Percentiles rank a stretch among this genome's conserved stretches.
phyloP scores from a whole-genome alignment of 768 basidiomycete genomes.

The Russula vinacea region DNA sequence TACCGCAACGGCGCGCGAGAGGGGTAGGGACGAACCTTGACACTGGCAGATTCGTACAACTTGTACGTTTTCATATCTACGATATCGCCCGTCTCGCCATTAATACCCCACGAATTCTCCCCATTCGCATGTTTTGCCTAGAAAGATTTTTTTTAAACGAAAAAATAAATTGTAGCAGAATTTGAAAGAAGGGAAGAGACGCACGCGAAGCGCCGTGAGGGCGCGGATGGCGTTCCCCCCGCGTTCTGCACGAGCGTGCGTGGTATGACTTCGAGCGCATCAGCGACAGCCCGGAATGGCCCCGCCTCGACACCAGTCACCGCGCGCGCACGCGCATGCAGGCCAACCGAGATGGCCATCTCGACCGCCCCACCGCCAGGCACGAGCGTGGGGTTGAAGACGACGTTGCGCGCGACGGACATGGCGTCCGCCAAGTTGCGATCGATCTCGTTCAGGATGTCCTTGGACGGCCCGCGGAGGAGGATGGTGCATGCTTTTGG shows the following conservation, averaged over 20 bases:
- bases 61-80: slow-evolving; percentile 95
- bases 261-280: slow-evolving; percentile 97
- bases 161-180: slow-evolving; percentile 47
- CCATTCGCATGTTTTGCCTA: slow-evolving; percentile 92
- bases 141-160: too few relatives aligned
- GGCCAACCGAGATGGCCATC: slow-evolving; percentile 91
- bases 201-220: slow-evolving; percentile 86
- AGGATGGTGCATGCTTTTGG: slow-evolving; percentile 99
- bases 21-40: slow-evolving; percentile 58
- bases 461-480: slow-evolving; percentile 95
- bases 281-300: slow-evolving; percentile 88
- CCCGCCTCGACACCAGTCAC: slow-evolving; percentile 88
- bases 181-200: slow-evolving; percentile 32
- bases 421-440: slow-evolving; percentile 97
- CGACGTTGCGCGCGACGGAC: slow-evolving; percentile 93
- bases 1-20: too few relatives aligned
- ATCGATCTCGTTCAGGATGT: slow-evolving; percentile 97
- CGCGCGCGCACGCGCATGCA: slow-evolving; percentile 74
- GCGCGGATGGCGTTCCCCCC: slow-evolving; percentile 94
- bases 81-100: slow-evolving; percentile 94
- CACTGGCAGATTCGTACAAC: slow-evolving; percentile 91
- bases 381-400: slow-evolving; percentile 91
- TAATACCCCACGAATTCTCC: slow-evolving; percentile 88
- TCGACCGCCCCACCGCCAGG: slow-evolving; percentile 98
- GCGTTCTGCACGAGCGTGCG: slow-evolving; percentile 92